phyloP scores from a whole-genome alignment of 352 stramenopile species.

The Globisporangium barbulae region DNA sequence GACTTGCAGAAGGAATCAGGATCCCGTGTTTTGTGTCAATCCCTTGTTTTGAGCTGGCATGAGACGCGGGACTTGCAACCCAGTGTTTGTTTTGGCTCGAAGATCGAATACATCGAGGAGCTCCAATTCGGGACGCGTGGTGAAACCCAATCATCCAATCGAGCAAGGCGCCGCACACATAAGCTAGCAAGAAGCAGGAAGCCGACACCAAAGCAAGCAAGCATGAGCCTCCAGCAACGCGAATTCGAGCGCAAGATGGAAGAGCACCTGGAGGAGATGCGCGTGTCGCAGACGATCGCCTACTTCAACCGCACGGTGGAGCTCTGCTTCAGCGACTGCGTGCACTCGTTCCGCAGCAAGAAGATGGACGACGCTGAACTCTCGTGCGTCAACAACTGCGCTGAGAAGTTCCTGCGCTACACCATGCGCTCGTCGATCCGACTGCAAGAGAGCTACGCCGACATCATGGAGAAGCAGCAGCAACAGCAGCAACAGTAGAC shows the following conservation, averaged over 20 bases:
- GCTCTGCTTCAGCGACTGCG: constrained; percentile 87
- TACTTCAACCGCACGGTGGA: constrained; percentile 91
- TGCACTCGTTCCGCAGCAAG: constrained; percentile 90
- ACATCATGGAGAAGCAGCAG: constrained; percentile 86
- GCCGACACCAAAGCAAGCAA: constrained; percentile 1
- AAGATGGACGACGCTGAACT: constrained; percentile 89
- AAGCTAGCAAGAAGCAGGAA: neutral
- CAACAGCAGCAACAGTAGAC: constrained; percentile 54
- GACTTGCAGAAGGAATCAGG: constrained; percentile 10
- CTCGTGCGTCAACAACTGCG: constrained; percentile 86
- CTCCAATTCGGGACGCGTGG: constrained; percentile 13
- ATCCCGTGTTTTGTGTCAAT: neutral
- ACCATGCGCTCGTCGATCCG: constrained; percentile 88
- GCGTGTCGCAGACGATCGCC: constrained; percentile 85
- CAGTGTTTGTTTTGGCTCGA: neutral
- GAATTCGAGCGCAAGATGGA: constrained; percentile 90
- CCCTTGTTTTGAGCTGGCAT: neutral
- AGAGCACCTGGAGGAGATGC: constrained; percentile 90
- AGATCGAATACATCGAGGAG: neutral
- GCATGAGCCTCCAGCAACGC: constrained; percentile 60
- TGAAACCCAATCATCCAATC: constrained; percentile 12
- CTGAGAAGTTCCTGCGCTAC: constrained; percentile 90
- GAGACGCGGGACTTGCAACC: neutral
- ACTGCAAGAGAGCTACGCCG: constrained; percentile 85
- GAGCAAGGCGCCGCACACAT: neutral